phyloP scores from a whole-genome alignment of 352 stramenopile species.

The Phytophthora citricola region DNA sequence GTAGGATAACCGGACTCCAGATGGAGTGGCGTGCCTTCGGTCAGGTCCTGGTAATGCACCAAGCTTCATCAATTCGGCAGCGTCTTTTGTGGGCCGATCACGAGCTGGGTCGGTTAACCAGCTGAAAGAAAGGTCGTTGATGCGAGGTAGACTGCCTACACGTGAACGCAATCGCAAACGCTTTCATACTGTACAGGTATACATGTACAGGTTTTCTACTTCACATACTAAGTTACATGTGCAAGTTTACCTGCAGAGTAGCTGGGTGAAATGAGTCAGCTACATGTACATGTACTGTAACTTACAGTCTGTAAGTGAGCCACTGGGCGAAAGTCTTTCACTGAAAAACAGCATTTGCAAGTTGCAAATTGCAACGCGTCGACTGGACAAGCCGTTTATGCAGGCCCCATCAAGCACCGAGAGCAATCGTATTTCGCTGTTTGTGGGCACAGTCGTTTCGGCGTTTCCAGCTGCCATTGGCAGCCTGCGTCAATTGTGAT shows the following conservation, averaged over 20 bases:
- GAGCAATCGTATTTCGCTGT: conserved; percentile 16
- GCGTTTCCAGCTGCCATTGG: conserved; percentile 8
- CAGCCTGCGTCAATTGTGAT: conserved; percentile 1
- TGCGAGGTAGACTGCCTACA: too few relatives aligned
- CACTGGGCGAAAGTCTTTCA: neutral
- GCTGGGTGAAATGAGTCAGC: too few relatives aligned
- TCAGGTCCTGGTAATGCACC: conserved; percentile 16
- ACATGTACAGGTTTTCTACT: too few relatives aligned
- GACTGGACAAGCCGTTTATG: conserved; percentile 11
- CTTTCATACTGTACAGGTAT: too few relatives aligned
- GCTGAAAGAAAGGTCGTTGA: neutral
- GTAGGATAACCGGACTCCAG: conserved; percentile 12
- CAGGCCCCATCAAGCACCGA: conserved; percentile 4
- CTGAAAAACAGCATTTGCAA: neutral
- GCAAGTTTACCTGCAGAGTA: too few relatives aligned
- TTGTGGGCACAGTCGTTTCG: conserved; percentile 15
- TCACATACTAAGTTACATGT: too few relatives aligned
- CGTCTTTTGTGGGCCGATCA: conserved; percentile 3
- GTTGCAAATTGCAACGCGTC: neutral
- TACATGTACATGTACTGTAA: too few relatives aligned
- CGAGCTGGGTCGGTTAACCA: neutral
- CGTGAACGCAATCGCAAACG: too few relatives aligned
- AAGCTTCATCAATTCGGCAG: conserved; percentile 11
- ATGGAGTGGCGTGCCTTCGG: conserved; percentile 18
- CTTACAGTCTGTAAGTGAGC: too few relatives aligned